phyloP scores from a whole-genome alignment of 2,329 filamentous ascomycete species.

The Cryoendolithus antarcticus region DNA sequence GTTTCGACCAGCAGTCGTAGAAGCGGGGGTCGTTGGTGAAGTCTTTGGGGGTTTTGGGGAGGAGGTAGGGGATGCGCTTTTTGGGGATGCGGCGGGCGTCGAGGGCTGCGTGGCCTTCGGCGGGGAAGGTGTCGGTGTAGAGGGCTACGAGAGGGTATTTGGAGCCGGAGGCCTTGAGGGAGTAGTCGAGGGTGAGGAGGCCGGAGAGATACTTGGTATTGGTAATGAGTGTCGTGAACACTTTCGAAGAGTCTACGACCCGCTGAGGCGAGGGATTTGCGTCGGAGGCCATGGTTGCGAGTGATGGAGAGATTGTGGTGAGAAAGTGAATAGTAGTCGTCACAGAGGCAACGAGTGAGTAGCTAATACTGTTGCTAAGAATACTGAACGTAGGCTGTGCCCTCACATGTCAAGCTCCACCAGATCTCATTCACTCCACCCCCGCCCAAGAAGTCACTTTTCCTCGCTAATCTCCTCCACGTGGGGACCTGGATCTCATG shows the following conservation, averaged over 20 bases:
- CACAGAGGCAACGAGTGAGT: too few relatives aligned
- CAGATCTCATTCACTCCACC: too few relatives aligned
- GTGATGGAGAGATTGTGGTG: background rate
- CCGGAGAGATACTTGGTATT: conserved; percentile 72
- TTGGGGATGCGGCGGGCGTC: conserved; percentile 55
- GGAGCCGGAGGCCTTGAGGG: conserved; percentile 52
- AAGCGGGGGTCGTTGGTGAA: conserved; percentile 71
- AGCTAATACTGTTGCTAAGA: too few relatives aligned
- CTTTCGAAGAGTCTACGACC: conserved; percentile 34
- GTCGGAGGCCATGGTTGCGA: conserved; percentile 7
- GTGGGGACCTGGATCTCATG: too few relatives aligned
- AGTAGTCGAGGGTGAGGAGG: conserved; percentile 68
- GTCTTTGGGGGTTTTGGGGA: conserved; percentile 52
- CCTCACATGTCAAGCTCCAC: too few relatives aligned
- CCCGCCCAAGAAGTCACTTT: too few relatives aligned
- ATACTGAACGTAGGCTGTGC: too few relatives aligned
- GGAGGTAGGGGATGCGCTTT: conserved; percentile 59
- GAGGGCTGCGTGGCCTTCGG: conserved; percentile 56
- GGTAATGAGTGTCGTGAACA: conserved; percentile 82
- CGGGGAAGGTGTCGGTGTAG: conserved; percentile 66
- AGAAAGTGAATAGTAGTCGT: background rate
- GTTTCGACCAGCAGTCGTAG: conserved; percentile 83
- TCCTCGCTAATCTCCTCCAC: too few relatives aligned
- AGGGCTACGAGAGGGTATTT: conserved; percentile 71
- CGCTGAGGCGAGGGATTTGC: conserved; percentile 16